A percentile compares a stretch with the other conserved stretches of the same genome.
Evolutionary conservation across 768 basidiomycete genomes (phyloP).

Genomic region (Hygrocybe punicea): DNA sequence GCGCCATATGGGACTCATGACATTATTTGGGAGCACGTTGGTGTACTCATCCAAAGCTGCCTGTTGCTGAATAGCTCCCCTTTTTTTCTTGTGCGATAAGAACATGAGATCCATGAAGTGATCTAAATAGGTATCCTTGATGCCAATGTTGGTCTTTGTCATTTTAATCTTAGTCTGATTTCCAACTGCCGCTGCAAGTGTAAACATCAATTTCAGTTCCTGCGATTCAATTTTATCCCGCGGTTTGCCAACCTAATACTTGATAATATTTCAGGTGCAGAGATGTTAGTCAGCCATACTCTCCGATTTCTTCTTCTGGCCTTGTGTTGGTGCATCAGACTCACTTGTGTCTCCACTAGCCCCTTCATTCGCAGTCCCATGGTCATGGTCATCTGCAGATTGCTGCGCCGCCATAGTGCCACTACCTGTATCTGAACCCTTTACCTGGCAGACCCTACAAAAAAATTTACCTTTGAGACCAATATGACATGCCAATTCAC

Average conservation of each 20-base stretch:
- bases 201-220: constrained; percentile 18
- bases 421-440: constrained; percentile 13
- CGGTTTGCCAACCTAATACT: neutral
- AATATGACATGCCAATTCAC: constrained; percentile 45
- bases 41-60: constrained; percentile 9
- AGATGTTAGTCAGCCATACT: neutral
- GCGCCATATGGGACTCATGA: constrained; percentile 35
- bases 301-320: too few species aligned
- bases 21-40: constrained; percentile 16
- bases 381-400: neutral
- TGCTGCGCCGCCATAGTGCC: neutral
- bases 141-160: constrained; percentile 24
- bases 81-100: constrained; percentile 14
- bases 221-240: neutral
- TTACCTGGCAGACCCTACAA: constrained; percentile 40
- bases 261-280: neutral
- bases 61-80: constrained; percentile 13
- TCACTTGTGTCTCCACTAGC: too few species aligned
- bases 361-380: neutral
- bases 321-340: too few species aligned
- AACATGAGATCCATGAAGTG: constrained; percentile 25
- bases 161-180: constrained; percentile 16
- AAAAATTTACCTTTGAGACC: constrained; percentile 38
- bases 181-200: constrained; percentile 14
- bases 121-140: constrained; percentile 35